Evolutionary conservation across 352 stramenopile genomes (phyloP).

Genomic region (Pythium diclinum): DNA sequence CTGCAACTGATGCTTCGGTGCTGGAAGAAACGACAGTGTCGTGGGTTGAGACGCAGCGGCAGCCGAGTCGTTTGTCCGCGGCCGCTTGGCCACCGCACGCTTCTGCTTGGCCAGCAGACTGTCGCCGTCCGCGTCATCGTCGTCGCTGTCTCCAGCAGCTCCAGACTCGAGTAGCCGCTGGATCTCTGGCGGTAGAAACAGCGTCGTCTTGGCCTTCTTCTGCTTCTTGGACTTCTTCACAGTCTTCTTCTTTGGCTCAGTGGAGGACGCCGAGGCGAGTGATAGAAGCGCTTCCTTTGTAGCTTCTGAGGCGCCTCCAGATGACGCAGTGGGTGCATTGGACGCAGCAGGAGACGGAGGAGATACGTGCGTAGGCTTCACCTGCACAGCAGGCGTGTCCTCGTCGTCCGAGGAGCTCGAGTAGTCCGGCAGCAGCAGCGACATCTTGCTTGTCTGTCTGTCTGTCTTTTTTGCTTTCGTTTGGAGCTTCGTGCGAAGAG

Average conservation of each 20-base stretch:
- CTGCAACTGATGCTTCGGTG: constrained; percentile 47
- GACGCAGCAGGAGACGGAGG: neutral
- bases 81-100: constrained; percentile 35
- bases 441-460: constrained; percentile 8
- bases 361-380: neutral
- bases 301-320: neutral
- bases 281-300: constrained; percentile 6
- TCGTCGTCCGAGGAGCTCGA: constrained; percentile 29
- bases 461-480: neutral
- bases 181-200: constrained; percentile 34
- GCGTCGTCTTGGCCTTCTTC: constrained; percentile 46
- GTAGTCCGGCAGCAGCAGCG: constrained; percentile 26
- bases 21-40: constrained; percentile 56
- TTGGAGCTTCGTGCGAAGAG: neutral
- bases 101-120: constrained; percentile 55
- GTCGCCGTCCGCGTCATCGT: constrained; percentile 33
- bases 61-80: constrained; percentile 9
- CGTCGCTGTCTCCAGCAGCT: constrained; percentile 18
- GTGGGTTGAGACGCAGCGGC: neutral
- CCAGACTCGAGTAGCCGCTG: constrained; percentile 25
- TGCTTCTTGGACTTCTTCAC: constrained; percentile 28
- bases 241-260: neutral
- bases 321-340: neutral
- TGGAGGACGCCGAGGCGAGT: neutral
- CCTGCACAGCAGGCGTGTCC: constrained; percentile 5